These are phyloP conservation scores for Lentinus brumalis DNA, from an alignment of 768 basidiomycete species.

Conservation along the genomic window DNA sequence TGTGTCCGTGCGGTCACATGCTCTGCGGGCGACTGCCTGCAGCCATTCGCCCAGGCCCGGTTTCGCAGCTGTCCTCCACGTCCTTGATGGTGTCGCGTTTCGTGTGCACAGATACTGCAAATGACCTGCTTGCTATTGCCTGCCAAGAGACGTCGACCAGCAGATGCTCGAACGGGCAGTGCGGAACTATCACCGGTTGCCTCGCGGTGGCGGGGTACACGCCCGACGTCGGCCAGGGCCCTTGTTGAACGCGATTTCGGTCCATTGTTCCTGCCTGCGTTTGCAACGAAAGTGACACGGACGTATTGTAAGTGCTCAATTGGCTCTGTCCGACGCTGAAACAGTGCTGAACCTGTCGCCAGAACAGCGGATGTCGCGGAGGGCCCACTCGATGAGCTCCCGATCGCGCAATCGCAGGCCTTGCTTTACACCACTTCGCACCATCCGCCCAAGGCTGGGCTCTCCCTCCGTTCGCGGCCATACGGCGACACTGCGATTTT, in stretches of 20 bases:
- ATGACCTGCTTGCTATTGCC: slow-evolving; percentile 6
- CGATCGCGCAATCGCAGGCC: slow-evolving; percentile 21
- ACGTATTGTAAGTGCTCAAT: neutral
- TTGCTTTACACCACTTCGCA: slow-evolving; percentile 19
- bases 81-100: neutral
- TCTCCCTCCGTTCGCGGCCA: too few relatives aligned
- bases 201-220: too few relatives aligned
- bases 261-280: neutral
- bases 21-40: neutral
- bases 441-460: slow-evolving; percentile 5
- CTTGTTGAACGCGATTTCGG: neutral
- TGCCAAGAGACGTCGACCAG: too few relatives aligned
- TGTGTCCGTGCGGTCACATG: slow-evolving; percentile 16
- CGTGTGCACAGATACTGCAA: neutral
- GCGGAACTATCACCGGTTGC: too few relatives aligned
- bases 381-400: slow-evolving; percentile 3
- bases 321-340: neutral
- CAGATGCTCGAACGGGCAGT: neutral
- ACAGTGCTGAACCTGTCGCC: neutral
- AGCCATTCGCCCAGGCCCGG: neutral
- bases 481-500: neutral
- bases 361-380: neutral
- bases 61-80: too few relatives aligned
- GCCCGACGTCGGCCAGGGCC: neutral
- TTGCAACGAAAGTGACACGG: neutral